Base-by-base conservation (phyloP, 495 filamentous ascomycete genomes). In the Lasiosphaeriaceae sp. region DNA sequence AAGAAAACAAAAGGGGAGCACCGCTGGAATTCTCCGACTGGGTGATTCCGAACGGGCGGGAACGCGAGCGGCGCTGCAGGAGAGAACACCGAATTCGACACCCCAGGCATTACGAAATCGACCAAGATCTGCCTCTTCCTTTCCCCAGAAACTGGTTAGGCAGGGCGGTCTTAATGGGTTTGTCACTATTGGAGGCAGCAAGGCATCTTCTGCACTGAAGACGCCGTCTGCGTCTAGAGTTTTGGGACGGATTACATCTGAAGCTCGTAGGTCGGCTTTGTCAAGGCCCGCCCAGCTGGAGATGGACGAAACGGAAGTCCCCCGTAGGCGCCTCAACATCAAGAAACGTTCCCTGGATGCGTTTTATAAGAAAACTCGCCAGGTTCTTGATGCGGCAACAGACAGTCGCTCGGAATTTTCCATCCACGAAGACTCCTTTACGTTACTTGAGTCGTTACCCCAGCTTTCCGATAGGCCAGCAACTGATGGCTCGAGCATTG, bases 231-330 rank as follows among this genome's bases (percentile, higher is more conserved):
- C 24, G 2, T 26, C 41, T 3, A 48, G 47, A n/a, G 34, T 22
- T 11, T 3, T 37, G 17, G 26, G 31, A 11, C 31, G 55, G 24
- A 60, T 43, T 31, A n/a, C 35, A 2, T 12, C 54, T 11, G 57
- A 31, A 49, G 52, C 46, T 21, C 64, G 47, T 11, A 19, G 11
- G 0, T 35, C 58, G 11, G 34, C 16, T 11, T 45, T n/a, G n/a
- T n/a, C 55, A 11, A 61, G 74, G 19, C 77, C 76, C 29, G 80
- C 78, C 4, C 80, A 83, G 52, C 61, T 83, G 11, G 79, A 83
- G 54, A 71, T 64, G n/a, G 67, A 64, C 11, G 68, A 71, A 54
- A 43, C 8, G 34, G 70, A 65, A 22, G 58, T 63, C 47, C 58
- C 24, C 50, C 62, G 44, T 29, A 60, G 55, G 59, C 69, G 51